Conservation (phyloP, 257 asterid species). For the Buddleja alternifolia region DNA sequence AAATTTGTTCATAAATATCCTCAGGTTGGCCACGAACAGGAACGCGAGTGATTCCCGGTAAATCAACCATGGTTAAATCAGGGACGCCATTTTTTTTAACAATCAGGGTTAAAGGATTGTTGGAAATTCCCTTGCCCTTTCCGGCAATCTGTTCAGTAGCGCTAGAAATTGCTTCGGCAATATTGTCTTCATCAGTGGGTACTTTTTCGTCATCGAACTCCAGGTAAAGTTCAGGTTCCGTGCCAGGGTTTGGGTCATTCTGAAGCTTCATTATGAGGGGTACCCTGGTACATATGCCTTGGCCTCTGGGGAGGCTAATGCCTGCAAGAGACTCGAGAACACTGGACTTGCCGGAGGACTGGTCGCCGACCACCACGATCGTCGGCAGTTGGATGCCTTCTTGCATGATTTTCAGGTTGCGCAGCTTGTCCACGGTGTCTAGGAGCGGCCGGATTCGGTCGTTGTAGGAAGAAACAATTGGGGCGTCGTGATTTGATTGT, state of each 20-base stretch:
- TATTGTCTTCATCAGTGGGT: constrained; percentile 30
- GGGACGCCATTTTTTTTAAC: constrained; percentile 51
- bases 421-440: constrained; percentile 45
- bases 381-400: constrained; percentile 60
- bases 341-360: constrained; percentile 57
- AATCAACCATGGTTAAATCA: constrained; percentile 46
- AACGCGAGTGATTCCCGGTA: constrained; percentile 49
- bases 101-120: constrained; percentile 31
- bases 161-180: constrained; percentile 22
- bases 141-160: constrained; percentile 47
- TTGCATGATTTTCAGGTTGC: constrained; percentile 47
- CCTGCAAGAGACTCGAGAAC: constrained; percentile 57
- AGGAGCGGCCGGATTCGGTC: constrained; percentile 46
- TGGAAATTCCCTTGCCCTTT: constrained; percentile 38
- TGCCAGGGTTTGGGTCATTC: constrained; percentile 11
- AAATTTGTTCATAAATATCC: constrained; percentile 38
- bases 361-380: constrained; percentile 57
- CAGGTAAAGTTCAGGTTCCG: constrained; percentile 37
- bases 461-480: constrained; percentile 44
- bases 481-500: constrained; percentile 35
- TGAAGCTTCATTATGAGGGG: constrained; percentile 48
- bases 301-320: constrained; percentile 58
- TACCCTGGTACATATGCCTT: constrained; percentile 56
- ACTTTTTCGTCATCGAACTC: constrained; percentile 33
- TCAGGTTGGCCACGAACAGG: constrained; percentile 47